A percentile compares a stretch with the other conserved stretches of the same genome.
Evolutionary conservation across 805 yeast species (phyloP).

Genomic region (Hyphopichia homilentoma): DNA sequence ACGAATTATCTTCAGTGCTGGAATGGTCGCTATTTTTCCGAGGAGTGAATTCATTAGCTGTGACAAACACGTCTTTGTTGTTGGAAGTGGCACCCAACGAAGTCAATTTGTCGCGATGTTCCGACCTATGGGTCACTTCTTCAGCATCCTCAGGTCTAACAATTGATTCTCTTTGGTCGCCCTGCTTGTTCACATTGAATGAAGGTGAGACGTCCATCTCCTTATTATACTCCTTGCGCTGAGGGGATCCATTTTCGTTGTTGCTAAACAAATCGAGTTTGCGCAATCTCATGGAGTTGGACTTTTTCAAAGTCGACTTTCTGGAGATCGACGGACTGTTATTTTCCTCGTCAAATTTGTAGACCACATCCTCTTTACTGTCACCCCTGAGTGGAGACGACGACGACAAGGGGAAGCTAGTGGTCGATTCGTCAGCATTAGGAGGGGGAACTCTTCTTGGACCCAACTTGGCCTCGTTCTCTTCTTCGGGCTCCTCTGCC

Average conservation of each 20-base stretch:
- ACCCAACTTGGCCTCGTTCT: constrained; percentile 1
- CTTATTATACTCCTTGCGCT: not conserved
- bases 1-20: constrained; percentile 1
- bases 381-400: constrained; percentile 7
- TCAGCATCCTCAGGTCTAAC: constrained; percentile 11
- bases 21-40: not conserved
- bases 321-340: constrained; percentile 28
- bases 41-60: constrained; percentile 15
- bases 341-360: constrained; percentile 26
- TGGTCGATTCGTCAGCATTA: not conserved
- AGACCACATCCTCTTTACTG: constrained; percentile 26
- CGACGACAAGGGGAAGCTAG: not conserved
- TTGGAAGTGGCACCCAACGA: constrained; percentile 14
- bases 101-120: constrained; percentile 12
- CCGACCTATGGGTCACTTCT: constrained; percentile 4
- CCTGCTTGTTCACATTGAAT: constrained; percentile 11
- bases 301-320: constrained; percentile 36
- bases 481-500: constrained; percentile 34
- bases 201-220: constrained; percentile 11
- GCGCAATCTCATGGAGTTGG: constrained; percentile 39
- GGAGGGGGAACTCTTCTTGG: constrained; percentile 8
- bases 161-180: constrained; percentile 10
- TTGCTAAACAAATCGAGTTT: constrained; percentile 35
- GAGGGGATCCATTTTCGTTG: constrained; percentile 5
- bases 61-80: constrained; percentile 19